Percentiles rank a stretch among this genome's conserved stretches.
Conservation (phyloP, 2,329 filamentous ascomycete genomes). For the Paradendryphiella salina region DNA sequence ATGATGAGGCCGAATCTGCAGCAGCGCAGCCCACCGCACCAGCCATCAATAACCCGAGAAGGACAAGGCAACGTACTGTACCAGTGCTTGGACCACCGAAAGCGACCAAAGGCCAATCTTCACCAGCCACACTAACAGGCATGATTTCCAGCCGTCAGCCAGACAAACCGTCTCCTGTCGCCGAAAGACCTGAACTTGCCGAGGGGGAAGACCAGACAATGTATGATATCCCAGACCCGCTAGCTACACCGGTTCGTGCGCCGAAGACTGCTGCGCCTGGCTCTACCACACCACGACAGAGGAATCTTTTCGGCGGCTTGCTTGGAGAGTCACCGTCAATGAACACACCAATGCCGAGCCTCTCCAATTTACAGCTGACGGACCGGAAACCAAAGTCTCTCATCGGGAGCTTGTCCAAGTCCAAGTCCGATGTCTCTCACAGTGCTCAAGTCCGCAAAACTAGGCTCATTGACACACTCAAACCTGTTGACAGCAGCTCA, state of each 20-base stretch:
- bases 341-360: constrained; percentile 38
- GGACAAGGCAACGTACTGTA: constrained; percentile 32
- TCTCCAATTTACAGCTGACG: constrained; percentile 38
- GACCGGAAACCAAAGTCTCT: constrained; percentile 28
- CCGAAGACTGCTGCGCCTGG: constrained; percentile 22
- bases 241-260: constrained; percentile 25
- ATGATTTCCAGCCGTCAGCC: constrained; percentile 37
- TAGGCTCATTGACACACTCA: constrained; percentile 41
- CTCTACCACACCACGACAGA: constrained; percentile 45
- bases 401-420: constrained; percentile 32
- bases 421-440: constrained; percentile 40
- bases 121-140: constrained; percentile 37
- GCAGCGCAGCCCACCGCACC: constrained; percentile 4
- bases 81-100: constrained; percentile 19
- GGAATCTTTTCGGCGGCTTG: constrained; percentile 40
- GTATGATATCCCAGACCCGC: constrained; percentile 39
- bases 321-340: constrained; percentile 34
- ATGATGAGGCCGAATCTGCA: neutral
- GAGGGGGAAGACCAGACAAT: constrained; percentile 40
- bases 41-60: constrained; percentile 30
- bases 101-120: constrained; percentile 38
- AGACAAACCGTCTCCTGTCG: constrained; percentile 20
- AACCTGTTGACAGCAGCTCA: constrained; percentile 29
- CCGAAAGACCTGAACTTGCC: constrained; percentile 17
- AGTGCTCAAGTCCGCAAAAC: constrained; percentile 30